Percentiles rank a stretch among this genome's conserved stretches.
phyloP scores from a whole-genome alignment of 106 monocot species.

The Narthecium ossifragum region DNA sequence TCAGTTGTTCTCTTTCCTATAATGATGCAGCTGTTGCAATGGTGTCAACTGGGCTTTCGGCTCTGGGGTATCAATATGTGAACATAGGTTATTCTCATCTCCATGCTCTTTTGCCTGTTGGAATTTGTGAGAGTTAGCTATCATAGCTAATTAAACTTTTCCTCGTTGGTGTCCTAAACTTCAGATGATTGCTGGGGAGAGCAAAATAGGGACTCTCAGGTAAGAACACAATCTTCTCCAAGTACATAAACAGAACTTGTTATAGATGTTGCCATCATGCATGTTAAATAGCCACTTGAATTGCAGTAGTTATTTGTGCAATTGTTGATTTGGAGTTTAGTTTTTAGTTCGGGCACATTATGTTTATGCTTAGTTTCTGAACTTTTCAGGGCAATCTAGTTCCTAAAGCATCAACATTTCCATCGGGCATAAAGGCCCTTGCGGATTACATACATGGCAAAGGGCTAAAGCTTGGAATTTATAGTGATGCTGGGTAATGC shows the following conservation, averaged over 20 bases:
- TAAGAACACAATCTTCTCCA: too few relatives aligned
- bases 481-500: constrained; percentile 85
- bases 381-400: constrained; percentile 76
- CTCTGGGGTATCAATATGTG: constrained; percentile 52
- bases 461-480: constrained; percentile 82
- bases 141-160: too few relatives aligned
- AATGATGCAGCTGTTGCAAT: constrained; percentile 65
- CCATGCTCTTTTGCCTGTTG: too few relatives aligned
- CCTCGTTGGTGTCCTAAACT: background rate
- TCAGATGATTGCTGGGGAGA: constrained; percentile 90
- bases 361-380: background rate
- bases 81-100: constrained; percentile 58
- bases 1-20: background rate
- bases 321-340: too few relatives aligned
- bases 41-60: constrained; percentile 47
- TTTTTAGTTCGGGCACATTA: too few relatives aligned
- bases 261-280: too few relatives aligned
- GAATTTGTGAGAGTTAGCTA: too few relatives aligned
- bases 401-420: constrained; percentile 59
- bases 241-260: too few relatives aligned
- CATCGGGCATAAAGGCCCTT: constrained; percentile 82
- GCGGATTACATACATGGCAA: constrained; percentile 81
- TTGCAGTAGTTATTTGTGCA: background rate
- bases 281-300: background rate
- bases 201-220: constrained; percentile 48